phyloP scores from a whole-genome alignment of 2,329 filamentous ascomycete species.

The Monosporascus sp. region DNA sequence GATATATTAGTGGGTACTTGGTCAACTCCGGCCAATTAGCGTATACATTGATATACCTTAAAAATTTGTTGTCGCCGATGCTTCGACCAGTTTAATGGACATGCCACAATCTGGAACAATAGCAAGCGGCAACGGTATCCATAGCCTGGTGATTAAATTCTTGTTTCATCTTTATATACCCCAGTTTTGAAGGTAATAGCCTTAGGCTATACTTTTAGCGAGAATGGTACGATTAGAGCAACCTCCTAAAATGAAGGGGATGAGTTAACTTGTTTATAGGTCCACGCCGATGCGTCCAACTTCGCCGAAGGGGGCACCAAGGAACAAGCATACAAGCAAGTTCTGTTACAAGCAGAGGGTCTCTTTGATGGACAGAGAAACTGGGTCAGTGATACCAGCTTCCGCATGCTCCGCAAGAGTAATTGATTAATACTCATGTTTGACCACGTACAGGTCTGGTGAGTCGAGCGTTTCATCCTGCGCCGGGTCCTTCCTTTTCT shows the following conservation, averaged over 20 bases:
- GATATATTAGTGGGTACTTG: too few species aligned
- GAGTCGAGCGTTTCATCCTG: constrained; percentile 8
- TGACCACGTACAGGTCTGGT: constrained; percentile 33
- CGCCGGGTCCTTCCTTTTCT: not conserved
- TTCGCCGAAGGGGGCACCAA: constrained; percentile 64
- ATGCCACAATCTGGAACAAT: too few species aligned
- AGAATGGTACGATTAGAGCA: not conserved
- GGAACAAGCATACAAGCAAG: constrained; percentile 66
- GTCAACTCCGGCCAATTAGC: too few species aligned
- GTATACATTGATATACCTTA: too few species aligned
- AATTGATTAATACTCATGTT: constrained; percentile 8
- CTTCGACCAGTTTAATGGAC: too few species aligned
- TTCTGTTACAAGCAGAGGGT: constrained; percentile 63
- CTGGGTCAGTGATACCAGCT: constrained; percentile 54
- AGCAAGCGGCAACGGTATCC: too few species aligned
- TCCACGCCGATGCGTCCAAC: constrained; percentile 74
- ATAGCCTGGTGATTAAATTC: too few species aligned
- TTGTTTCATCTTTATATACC: too few species aligned
- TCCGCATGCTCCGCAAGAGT: constrained; percentile 9
- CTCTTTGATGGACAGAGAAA: constrained; percentile 70
- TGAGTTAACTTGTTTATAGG: constrained; percentile 34
- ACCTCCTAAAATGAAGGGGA: not conserved
- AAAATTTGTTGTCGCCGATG: too few species aligned
- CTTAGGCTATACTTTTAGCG: too few species aligned
- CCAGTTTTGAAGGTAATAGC: too few species aligned